These are phyloP conservation scores for Stereum hirsutum DNA, from an alignment of 1,284 basidiomycete genomes.

Conservation along the genomic window DNA sequence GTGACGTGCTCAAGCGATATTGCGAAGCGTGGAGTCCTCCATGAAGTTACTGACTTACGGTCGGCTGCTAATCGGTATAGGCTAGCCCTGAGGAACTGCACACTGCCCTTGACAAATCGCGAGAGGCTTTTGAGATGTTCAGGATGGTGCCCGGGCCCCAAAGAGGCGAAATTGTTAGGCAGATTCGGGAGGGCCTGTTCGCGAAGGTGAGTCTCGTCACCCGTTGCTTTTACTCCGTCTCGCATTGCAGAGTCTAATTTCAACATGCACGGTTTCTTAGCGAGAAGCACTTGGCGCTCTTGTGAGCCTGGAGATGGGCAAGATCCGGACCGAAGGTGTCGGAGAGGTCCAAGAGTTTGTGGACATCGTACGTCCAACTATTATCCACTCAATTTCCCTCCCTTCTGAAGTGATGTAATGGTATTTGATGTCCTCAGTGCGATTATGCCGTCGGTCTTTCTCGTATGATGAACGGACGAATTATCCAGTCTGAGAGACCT, in stretches of 20 bases:
- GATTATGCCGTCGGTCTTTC: constrained; percentile 81
- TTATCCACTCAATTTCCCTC: not conserved
- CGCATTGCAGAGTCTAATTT: not conserved
- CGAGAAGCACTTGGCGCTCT: constrained; percentile 77
- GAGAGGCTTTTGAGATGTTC: constrained; percentile 66
- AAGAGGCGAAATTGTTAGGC: constrained; percentile 81
- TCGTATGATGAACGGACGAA: constrained; percentile 84
- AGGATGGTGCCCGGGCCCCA: constrained; percentile 78
- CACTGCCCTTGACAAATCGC: constrained; percentile 48
- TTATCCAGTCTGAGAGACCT: constrained; percentile 81
- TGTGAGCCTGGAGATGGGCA: constrained; percentile 91
- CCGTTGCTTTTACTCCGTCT: too few relatives aligned
- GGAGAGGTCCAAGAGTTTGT: constrained; percentile 95
- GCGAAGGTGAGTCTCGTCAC: constrained; percentile 58
- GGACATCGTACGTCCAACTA: constrained; percentile 61
- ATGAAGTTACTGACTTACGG: not conserved
- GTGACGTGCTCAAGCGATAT: not conserved
- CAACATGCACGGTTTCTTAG: constrained; percentile 24
- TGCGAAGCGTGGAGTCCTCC: not conserved
- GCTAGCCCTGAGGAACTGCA: constrained; percentile 66
- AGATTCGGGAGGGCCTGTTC: constrained; percentile 79
- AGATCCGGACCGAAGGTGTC: constrained; percentile 86
- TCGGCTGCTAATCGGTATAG: constrained; percentile 17
- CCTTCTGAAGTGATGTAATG: not conserved
- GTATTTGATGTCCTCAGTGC: constrained; percentile 25